A percentile compares a stretch with the other conserved stretches of the same genome.
phyloP scores from a whole-genome alignment of 1,284 basidiomycete genomes.

The Lentinus polychrous region DNA sequence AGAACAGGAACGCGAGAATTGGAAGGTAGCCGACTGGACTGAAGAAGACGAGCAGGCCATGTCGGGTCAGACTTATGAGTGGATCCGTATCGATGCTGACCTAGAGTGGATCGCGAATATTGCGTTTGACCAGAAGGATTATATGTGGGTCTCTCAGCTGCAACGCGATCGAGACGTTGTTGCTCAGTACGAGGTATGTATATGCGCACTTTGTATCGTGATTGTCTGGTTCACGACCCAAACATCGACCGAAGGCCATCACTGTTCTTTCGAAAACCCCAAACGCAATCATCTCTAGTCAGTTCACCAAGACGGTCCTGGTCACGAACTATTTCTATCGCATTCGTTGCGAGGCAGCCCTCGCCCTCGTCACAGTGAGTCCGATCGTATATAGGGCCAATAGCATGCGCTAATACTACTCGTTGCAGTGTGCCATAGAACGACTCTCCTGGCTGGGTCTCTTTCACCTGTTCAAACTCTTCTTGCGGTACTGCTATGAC shows the following conservation, averaged over 20 bases:
- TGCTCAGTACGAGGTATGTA: conserved; percentile 86
- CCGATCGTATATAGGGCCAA: conserved; percentile 4
- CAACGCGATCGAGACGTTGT: conserved; percentile 97
- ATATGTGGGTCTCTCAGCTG: conserved; percentile 98
- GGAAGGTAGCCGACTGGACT: conserved; percentile 97
- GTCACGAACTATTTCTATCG: conserved; percentile 96
- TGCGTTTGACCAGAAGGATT: conserved; percentile 93
- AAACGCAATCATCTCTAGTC: conserved; percentile 87
- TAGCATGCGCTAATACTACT: not conserved
- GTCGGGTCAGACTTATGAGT: conserved; percentile 95
- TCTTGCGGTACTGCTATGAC: conserved; percentile 89
- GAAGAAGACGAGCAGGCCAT: conserved; percentile 93
- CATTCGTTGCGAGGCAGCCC: conserved; percentile 93
- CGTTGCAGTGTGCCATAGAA: conserved; percentile 69
- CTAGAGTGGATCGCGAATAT: conserved; percentile 97
- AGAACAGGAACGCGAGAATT: conserved; percentile 84
- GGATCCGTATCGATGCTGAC: conserved; percentile 99
- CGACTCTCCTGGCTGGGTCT: conserved; percentile 83
- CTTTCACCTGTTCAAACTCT: conserved; percentile 95
- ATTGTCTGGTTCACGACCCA: not conserved
- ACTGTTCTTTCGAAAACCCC: conserved; percentile 78
- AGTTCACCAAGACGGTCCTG: conserved; percentile 87
- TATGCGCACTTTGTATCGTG: not conserved
- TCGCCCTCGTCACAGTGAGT: conserved; percentile 79
- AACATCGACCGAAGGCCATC: conserved; percentile 56